Evolutionary conservation across 2,329 filamentous ascomycete species (phyloP).

Genomic region (Pestalotiopsis sp.): DNA sequence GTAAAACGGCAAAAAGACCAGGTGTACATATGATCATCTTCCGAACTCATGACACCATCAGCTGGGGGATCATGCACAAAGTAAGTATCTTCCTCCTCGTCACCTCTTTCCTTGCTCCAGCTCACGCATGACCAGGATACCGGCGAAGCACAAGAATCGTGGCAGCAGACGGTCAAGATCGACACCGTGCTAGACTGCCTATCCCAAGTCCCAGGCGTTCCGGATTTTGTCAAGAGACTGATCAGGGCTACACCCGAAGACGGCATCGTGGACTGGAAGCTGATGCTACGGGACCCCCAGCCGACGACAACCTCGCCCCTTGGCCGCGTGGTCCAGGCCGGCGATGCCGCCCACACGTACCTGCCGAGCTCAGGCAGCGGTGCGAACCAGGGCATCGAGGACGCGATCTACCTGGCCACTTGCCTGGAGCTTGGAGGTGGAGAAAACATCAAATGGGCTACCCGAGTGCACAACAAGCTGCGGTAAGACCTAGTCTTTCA

Average conservation of each 20-base stretch:
- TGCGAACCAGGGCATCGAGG: conserved; percentile 8
- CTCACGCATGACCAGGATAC: neutral
- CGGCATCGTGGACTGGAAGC: conserved; percentile 8
- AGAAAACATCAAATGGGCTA: neutral
- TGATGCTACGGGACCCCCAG: conserved; percentile 3
- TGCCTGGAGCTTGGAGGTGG: neutral
- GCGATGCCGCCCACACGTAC: conserved; percentile 7
- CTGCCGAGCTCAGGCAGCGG: conserved; percentile 9
- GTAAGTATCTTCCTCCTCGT: neutral
- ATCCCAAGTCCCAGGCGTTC: conserved; percentile 1
- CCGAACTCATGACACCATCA: conserved; percentile 8
- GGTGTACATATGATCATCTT: neutral
- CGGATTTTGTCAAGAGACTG: neutral
- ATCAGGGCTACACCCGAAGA: conserved; percentile 7
- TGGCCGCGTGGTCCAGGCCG: conserved; percentile 7
- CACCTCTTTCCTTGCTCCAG: neutral
- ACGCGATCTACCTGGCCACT: neutral
- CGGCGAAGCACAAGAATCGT: conserved; percentile 2
- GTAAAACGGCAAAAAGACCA: neutral
- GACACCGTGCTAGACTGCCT: neutral
- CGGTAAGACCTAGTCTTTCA: neutral
- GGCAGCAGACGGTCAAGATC: neutral
- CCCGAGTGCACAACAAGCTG: conserved; percentile 1
- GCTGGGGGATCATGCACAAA: conserved; percentile 11
- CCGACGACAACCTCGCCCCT: neutral